These are phyloP conservation scores for Sinapis alba DNA, from an alignment of 441 rosid species.

Conservation along the genomic window DNA sequence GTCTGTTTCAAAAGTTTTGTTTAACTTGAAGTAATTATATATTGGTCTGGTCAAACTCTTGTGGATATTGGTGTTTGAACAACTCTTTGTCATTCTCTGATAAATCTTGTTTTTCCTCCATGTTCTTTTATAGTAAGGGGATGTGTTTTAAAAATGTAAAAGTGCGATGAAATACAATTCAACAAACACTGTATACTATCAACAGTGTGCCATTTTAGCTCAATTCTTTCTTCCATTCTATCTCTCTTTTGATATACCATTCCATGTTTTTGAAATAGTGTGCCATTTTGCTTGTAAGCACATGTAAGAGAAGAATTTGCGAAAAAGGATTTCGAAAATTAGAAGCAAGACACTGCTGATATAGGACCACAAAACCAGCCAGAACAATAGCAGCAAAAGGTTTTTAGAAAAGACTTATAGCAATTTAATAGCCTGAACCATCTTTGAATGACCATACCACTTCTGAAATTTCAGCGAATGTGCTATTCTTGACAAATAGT, in stretches of 20 bases:
- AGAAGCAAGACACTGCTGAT: conserved; percentile 78
- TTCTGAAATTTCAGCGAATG: conserved; percentile 60
- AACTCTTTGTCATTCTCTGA: not conserved
- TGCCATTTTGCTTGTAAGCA: conserved; percentile 41
- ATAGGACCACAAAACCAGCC: conserved; percentile 52
- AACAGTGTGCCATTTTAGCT: no score
- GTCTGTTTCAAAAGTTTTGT: conserved; percentile 8
- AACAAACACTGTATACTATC: conserved; percentile 73
- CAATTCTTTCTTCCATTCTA: conserved; percentile 53
- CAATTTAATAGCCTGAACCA: conserved; percentile 64
- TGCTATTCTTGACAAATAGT: conserved; percentile 54
- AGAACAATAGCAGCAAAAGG: conserved; percentile 48
- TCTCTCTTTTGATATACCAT: not conserved
- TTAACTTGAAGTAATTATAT: no score
- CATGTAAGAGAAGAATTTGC: conserved; percentile 76
- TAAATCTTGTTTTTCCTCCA: not conserved
- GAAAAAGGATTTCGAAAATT: conserved; percentile 69
- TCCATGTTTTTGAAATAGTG: conserved; percentile 13
- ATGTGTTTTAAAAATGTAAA: conserved; percentile 69
- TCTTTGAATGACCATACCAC: conserved; percentile 53
- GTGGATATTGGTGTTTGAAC: conserved; percentile 12
- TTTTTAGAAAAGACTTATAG: conserved; percentile 57
- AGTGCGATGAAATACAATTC: conserved; percentile 89
- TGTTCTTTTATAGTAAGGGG: conserved; percentile 55
- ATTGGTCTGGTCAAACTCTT: no score